These are phyloP conservation scores for Styphnolobium japonicum DNA, from an alignment of 306 rosid species.

Conservation along the genomic window DNA sequence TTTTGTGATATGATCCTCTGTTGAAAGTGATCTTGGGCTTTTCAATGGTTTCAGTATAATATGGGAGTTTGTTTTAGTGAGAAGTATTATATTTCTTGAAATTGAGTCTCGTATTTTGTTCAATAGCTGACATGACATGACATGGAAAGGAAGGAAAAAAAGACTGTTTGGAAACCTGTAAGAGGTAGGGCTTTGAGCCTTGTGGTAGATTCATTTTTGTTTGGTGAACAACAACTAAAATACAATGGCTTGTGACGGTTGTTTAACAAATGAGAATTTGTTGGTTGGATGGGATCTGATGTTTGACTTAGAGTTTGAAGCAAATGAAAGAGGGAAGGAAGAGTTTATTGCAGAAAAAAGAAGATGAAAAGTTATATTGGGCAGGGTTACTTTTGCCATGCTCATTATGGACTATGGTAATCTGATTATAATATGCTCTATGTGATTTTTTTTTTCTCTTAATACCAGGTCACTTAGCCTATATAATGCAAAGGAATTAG, in stretches of 20 bases:
- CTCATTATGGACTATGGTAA: neutral
- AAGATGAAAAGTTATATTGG: neutral
- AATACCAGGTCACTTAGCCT: neutral
- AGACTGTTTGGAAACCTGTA: neutral
- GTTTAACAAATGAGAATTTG: neutral
- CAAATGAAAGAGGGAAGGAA: neutral
- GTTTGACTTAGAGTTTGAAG: neutral
- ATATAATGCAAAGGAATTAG: neutral
- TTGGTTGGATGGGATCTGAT: neutral
- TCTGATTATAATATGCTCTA: neutral
- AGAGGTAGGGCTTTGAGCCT: neutral
- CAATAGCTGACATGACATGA: neutral
- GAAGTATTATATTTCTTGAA: neutral
- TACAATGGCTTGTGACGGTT: neutral
- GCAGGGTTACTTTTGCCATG: neutral
- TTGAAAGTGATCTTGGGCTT: slow-evolving; percentile 4
- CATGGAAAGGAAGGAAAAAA: neutral
- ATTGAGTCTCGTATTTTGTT: neutral
- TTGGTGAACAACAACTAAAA: neutral
- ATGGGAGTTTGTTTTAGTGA: neutral
- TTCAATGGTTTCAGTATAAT: slow-evolving; percentile 4
- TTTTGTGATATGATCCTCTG: neutral
- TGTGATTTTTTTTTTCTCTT: neutral
- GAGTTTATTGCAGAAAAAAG: neutral
- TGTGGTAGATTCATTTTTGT: slow-evolving; percentile 2